Conservation (phyloP, 2,329 filamentous ascomycete genomes). For the Phialemoniopsis sp. region DNA sequence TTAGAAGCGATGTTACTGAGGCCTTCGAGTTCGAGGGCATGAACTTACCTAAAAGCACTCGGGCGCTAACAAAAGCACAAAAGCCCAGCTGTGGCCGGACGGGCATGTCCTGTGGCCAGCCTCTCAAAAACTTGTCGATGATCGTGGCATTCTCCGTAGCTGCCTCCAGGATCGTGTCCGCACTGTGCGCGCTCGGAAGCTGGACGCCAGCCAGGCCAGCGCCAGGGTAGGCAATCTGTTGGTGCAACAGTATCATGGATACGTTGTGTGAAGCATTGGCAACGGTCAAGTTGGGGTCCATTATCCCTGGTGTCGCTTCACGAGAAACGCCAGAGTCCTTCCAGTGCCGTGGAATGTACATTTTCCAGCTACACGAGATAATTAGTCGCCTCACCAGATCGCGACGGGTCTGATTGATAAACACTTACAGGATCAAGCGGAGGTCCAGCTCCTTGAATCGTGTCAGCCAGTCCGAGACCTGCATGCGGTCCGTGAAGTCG, state of each 20-base stretch:
- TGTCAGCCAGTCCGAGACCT: slow-evolving; percentile 31
- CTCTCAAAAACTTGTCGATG: slow-evolving; percentile 36
- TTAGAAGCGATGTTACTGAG: no score
- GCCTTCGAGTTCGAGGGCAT: no score
- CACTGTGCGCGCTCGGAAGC: slow-evolving; percentile 38
- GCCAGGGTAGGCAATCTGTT: slow-evolving; percentile 39
- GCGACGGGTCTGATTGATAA: not conserved
- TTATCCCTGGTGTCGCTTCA: no score
- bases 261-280: slow-evolving; percentile 45
- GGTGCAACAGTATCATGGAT: slow-evolving; percentile 44
- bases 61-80: slow-evolving; percentile 39
- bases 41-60: slow-evolving; percentile 39
- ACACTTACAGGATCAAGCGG: slow-evolving; percentile 23
- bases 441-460: slow-evolving; percentile 34
- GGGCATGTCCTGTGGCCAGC: slow-evolving; percentile 18
- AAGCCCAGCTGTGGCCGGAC: slow-evolving; percentile 36
- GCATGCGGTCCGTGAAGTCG: slow-evolving; percentile 20
- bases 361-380: slow-evolving; percentile 17
- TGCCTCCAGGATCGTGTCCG: slow-evolving; percentile 42
- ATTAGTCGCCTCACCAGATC: not conserved
- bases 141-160: slow-evolving; percentile 41
- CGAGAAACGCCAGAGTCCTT: no score
- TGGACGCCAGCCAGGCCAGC: slow-evolving; percentile 24
- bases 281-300: slow-evolving; percentile 46
- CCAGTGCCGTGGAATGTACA: slow-evolving; percentile 14